Percentiles rank a stretch among this genome's conserved stretches.
phyloP scores from a whole-genome alignment of 2,329 filamentous ascomycete species.

The Fusarium virguliforme region DNA sequence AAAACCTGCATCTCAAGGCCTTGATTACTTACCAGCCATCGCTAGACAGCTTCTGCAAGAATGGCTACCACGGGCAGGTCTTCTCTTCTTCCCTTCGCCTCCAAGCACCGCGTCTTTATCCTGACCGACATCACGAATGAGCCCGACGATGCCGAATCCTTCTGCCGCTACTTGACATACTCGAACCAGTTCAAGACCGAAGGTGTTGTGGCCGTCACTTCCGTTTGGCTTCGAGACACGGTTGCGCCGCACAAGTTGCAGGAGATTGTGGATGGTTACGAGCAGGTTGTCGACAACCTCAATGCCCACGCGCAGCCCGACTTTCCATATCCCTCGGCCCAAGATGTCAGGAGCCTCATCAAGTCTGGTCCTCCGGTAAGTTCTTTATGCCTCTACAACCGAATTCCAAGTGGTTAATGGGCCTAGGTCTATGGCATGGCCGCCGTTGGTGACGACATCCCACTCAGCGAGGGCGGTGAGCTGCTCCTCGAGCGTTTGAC shows the following conservation, averaged over 20 bases:
- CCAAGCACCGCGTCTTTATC: slow-evolving; percentile 60
- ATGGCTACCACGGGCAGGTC: slow-evolving; percentile 1
- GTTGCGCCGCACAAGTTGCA: slow-evolving; percentile 60
- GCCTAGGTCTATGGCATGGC: slow-evolving; percentile 48
- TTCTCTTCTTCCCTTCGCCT: slow-evolving; percentile 26
- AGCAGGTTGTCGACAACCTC: slow-evolving; percentile 62
- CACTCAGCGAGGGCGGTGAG: slow-evolving; percentile 58
- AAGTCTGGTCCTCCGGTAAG: slow-evolving; percentile 51
- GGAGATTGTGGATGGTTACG: slow-evolving; percentile 59
- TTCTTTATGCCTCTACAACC: neutral
- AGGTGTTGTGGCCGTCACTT: slow-evolving; percentile 62
- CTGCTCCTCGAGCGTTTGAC: slow-evolving; percentile 57
- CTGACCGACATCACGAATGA: slow-evolving; percentile 65
- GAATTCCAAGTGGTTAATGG: neutral
- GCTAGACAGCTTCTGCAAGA: neutral
- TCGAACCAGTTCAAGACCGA: slow-evolving; percentile 63
- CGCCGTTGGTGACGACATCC: slow-evolving; percentile 35
- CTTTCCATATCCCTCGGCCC: slow-evolving; percentile 58
- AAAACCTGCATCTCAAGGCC: neutral
- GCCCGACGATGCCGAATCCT: slow-evolving; percentile 62
- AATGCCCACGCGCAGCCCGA: slow-evolving; percentile 64
- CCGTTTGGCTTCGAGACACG: slow-evolving; percentile 61
- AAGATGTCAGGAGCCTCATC: slow-evolving; percentile 56
- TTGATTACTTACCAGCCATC: neutral
- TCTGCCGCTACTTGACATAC: slow-evolving; percentile 63